Percentiles rank a stretch among this genome's conserved stretches.
Conservation (phyloP, 768 basidiomycete species). For the Lepiota venenata region DNA sequence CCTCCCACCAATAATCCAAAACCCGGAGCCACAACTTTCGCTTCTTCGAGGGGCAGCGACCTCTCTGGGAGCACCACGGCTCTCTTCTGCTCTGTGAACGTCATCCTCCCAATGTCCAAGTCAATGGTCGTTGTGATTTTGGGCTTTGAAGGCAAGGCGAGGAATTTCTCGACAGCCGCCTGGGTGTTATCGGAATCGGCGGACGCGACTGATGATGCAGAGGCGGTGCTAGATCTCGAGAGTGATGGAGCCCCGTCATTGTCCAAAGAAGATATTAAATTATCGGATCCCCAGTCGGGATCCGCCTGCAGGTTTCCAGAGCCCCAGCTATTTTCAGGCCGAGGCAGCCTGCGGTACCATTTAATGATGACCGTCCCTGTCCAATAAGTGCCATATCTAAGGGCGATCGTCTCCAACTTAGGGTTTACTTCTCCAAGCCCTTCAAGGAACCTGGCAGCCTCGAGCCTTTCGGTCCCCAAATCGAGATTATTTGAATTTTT, state of each 20-base stretch:
- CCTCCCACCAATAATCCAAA: not conserved
- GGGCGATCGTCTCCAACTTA: not conserved
- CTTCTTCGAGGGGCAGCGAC: not conserved
- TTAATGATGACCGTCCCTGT: not conserved
- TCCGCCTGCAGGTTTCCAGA: not conserved
- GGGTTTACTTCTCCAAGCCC: constrained; percentile 1
- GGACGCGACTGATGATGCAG: not conserved
- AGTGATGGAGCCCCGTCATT: not conserved
- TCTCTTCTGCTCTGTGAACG: constrained; percentile 23
- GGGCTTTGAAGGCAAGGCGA: constrained; percentile 15
- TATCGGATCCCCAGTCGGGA: not conserved
- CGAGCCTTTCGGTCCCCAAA: not conserved
- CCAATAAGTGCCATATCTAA: constrained; percentile 8
- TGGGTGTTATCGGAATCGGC: constrained; percentile 14
- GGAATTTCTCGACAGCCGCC: constrained; percentile 19
- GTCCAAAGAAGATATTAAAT: not conserved
- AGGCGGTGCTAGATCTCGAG: not conserved
- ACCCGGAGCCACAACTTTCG: not conserved
- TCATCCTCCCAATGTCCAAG: constrained; percentile 22
- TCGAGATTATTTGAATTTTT: not conserved
- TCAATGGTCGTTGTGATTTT: constrained; percentile 21
- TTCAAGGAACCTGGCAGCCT: constrained; percentile 2
- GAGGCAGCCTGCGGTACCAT: not conserved
- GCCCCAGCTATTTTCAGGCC: too few species aligned
- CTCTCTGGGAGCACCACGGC: constrained; percentile 1